These are phyloP conservation scores for Salmacisia buchloeana DNA, from an alignment of 1,284 basidiomycete species.

Conservation along the genomic window DNA sequence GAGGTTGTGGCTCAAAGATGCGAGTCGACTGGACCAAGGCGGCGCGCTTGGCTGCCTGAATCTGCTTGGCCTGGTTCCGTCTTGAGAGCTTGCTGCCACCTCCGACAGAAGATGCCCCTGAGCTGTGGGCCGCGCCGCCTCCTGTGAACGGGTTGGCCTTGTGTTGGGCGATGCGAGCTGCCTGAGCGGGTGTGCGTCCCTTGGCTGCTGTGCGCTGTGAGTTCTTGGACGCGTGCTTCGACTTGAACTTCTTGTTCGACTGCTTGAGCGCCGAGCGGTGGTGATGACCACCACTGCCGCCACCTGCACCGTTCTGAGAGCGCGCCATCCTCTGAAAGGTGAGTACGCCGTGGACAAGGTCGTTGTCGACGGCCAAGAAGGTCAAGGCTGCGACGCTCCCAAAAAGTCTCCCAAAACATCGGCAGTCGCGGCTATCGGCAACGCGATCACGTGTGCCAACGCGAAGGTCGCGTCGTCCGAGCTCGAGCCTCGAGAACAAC, in stretches of 20 bases:
- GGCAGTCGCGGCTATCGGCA: too few species aligned
- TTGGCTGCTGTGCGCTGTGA: constrained; percentile 34
- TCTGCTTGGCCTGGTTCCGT: constrained; percentile 42
- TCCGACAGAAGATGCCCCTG: constrained; percentile 32
- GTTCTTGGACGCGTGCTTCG: constrained; percentile 45
- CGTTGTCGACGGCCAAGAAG: too few species aligned
- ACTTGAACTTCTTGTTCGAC: constrained; percentile 47
- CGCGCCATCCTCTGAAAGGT: not conserved
- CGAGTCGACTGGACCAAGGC: constrained; percentile 40
- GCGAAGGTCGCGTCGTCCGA: too few species aligned
- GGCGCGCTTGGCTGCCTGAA: constrained; percentile 38
- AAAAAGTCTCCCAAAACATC: too few species aligned
- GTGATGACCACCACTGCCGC: constrained; percentile 21
- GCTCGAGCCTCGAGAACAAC: too few species aligned
- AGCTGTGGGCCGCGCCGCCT: constrained; percentile 29
- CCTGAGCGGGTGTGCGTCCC: constrained; percentile 19
- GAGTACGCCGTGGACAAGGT: too few species aligned
- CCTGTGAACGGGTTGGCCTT: constrained; percentile 16
- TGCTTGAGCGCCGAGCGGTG: constrained; percentile 42
- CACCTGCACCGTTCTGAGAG: not conserved
- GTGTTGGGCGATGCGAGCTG: constrained; percentile 1
- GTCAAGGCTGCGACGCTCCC: too few species aligned
- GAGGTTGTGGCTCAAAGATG: constrained; percentile 20
- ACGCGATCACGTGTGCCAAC: too few species aligned
- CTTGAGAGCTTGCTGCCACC: constrained; percentile 34